phyloP scores from a whole-genome alignment of 2,329 filamentous ascomycete species.

The Claviceps pusilla region DNA sequence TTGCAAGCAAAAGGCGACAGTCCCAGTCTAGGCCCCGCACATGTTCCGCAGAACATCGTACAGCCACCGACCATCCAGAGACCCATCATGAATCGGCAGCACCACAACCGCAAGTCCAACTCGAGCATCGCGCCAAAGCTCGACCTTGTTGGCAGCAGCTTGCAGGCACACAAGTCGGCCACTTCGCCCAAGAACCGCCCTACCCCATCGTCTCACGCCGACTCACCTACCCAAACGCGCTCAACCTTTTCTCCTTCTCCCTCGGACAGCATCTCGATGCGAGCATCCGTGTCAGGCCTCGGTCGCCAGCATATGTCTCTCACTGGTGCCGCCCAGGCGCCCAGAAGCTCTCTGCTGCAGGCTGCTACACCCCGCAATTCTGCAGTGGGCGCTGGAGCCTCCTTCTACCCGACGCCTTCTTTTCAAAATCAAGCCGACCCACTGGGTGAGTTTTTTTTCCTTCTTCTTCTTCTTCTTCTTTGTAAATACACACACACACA shows the following conservation, averaged over 20 bases:
- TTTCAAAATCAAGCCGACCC: slow-evolving; percentile 93
- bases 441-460: slow-evolving; percentile 60
- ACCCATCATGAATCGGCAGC: slow-evolving; percentile 67
- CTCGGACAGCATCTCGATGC: slow-evolving; percentile 33
- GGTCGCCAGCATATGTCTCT: slow-evolving; percentile 19
- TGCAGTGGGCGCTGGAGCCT: slow-evolving; percentile 24
- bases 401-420: slow-evolving; percentile 64
- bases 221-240: slow-evolving; percentile 37
- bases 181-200: slow-evolving; percentile 58
- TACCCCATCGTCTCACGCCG: slow-evolving; percentile 64
- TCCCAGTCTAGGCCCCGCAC: slow-evolving; percentile 58
- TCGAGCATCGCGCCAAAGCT: slow-evolving; percentile 64
- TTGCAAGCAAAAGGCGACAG: slow-evolving; percentile 83
- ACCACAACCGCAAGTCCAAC: slow-evolving; percentile 55
- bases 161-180: slow-evolving; percentile 40
- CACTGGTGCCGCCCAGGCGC: slow-evolving; percentile 10
- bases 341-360: slow-evolving; percentile 22
- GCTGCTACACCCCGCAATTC: slow-evolving; percentile 20
- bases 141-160: slow-evolving; percentile 37
- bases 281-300: slow-evolving; percentile 21
- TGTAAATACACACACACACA: too few species aligned
- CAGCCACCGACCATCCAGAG: slow-evolving; percentile 66
- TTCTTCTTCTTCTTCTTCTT: too few species aligned
- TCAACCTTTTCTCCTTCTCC: slow-evolving; percentile 28
- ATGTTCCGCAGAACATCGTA: slow-evolving; percentile 52